phyloP scores from a whole-genome alignment of 1,284 basidiomycete species.

The Stygiomarasmius scandens region DNA sequence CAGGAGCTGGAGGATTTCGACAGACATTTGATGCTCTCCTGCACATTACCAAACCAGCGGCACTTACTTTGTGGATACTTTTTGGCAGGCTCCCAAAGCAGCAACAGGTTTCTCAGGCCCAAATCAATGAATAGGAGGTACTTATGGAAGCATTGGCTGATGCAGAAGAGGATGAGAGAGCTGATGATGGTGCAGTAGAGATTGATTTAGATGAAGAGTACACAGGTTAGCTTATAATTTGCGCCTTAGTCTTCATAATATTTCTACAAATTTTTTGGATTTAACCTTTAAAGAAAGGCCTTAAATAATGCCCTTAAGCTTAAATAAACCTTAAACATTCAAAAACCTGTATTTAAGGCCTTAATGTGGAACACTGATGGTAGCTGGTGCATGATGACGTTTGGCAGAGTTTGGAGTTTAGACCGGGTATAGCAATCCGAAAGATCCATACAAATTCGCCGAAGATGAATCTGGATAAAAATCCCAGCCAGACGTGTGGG shows the following conservation, averaged over 20 bases:
- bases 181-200: constrained; percentile 16
- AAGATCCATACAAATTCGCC: too few relatives aligned
- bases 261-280: neutral
- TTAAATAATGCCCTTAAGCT: too few relatives aligned
- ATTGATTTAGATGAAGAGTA: constrained; percentile 17
- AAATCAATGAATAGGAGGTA: constrained; percentile 4
- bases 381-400: too few relatives aligned
- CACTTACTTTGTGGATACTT: neutral
- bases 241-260: neutral
- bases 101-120: neutral
- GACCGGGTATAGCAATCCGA: too few relatives aligned
- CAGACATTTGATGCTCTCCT: neutral
- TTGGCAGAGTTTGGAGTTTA: too few relatives aligned
- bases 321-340: too few relatives aligned
- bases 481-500: too few relatives aligned
- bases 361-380: too few relatives aligned
- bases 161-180: constrained; percentile 7
- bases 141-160: constrained; percentile 14
- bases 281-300: neutral
- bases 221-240: neutral
- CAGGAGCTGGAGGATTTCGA: too few relatives aligned
- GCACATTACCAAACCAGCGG: neutral
- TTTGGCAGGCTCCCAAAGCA: neutral
- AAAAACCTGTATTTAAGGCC: too few relatives aligned
- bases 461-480: too few relatives aligned